phyloP scores from a whole-genome alignment of 345 rosid genomes.

The Eucalyptus camaldulensis region DNA sequence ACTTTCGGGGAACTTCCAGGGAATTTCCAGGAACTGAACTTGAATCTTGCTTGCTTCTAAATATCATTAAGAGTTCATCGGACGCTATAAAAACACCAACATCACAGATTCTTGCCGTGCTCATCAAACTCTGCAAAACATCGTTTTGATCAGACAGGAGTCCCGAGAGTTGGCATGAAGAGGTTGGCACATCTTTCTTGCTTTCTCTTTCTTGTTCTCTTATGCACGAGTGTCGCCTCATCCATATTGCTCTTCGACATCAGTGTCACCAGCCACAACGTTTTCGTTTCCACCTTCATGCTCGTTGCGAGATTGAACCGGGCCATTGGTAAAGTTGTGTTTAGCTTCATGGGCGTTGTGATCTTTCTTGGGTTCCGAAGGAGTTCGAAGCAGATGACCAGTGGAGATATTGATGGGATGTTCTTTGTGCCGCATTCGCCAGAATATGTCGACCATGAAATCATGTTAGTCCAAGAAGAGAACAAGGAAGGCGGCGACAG shows the following conservation, averaged over 20 bases:
- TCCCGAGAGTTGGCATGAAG: not conserved
- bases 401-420: not conserved
- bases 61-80: not conserved
- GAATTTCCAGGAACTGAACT: not conserved
- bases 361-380: not conserved
- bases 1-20: not conserved
- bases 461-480: not conserved
- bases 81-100: not conserved
- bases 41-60: not conserved
- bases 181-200: not conserved
- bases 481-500: not conserved
- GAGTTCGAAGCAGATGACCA: not conserved
- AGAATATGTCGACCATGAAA: not conserved
- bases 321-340: not conserved
- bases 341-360: not conserved
- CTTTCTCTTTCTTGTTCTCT: not conserved
- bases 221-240: not conserved
- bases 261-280: not conserved
- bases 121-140: not conserved
- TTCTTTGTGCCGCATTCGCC: not conserved
- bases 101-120: not conserved
- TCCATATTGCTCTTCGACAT: not conserved
- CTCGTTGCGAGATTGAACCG: not conserved
- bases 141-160: not conserved
- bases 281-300: not conserved